Percentiles rank a stretch among this genome's conserved stretches.
Conservation (phyloP, 768 basidiomycete genomes). For the Boletus vinaceobasis region DNA sequence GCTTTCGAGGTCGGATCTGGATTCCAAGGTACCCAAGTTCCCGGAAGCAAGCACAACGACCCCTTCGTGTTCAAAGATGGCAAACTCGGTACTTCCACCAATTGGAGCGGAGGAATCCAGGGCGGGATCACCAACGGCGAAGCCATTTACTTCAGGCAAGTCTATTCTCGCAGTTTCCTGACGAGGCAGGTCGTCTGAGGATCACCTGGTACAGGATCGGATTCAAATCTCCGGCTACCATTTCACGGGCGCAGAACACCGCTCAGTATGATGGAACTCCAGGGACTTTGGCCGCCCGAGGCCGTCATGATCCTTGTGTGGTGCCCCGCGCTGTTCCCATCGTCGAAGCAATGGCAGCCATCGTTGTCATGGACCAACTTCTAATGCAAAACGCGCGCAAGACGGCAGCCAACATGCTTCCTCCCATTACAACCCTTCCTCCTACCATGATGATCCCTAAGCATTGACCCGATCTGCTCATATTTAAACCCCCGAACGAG, state of each 20-base stretch:
- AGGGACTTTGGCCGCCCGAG: conserved; percentile 85
- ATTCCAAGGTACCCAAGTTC: conserved; percentile 90
- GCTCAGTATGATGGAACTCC: conserved; percentile 91
- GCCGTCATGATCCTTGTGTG: conserved; percentile 96
- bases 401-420: conserved; percentile 72
- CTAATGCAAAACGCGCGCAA: conserved; percentile 85
- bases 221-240: conserved; percentile 98
- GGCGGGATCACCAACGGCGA: conserved; percentile 98
- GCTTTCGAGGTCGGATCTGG: conserved; percentile 98
- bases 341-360: conserved; percentile 95
- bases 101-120: conserved; percentile 97
- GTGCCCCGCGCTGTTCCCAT: conserved; percentile 97
- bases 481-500: conserved; percentile 1
- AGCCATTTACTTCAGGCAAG: conserved; percentile 93
- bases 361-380: conserved; percentile 93
- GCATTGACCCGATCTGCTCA: conserved; percentile 10
- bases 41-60: conserved; percentile 94
- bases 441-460: conserved; percentile 82
- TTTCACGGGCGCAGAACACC: conserved; percentile 86
- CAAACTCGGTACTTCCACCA: conserved; percentile 77
- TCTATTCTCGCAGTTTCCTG: neutral
- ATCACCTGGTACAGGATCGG: conserved; percentile 61
- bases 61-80: conserved; percentile 71
- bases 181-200: conserved; percentile 5
- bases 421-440: conserved; percentile 83